phyloP scores from a whole-genome alignment of 257 asterid species.

The Scutellaria galericulata region DNA sequence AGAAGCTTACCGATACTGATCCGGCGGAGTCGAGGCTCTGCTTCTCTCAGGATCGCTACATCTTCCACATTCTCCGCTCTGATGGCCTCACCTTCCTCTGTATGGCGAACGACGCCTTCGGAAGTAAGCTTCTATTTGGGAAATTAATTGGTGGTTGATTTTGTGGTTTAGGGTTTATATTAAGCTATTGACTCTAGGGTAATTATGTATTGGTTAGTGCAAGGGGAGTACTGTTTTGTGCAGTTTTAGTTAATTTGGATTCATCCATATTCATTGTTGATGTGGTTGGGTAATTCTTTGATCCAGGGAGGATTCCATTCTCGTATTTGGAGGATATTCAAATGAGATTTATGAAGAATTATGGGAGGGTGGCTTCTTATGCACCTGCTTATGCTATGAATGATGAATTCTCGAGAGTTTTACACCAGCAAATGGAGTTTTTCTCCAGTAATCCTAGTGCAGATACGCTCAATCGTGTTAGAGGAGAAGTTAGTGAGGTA shows the following conservation, averaged over 20 bases:
- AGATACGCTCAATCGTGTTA: constrained; percentile 85
- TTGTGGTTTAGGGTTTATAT: constrained; percentile 36
- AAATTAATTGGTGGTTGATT: neutral
- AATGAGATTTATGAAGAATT: constrained; percentile 97
- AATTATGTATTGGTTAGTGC: neutral
- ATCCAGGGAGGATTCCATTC: constrained; percentile 91
- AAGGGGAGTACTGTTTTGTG: neutral
- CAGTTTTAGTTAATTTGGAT: neutral
- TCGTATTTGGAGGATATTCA: constrained; percentile 94
- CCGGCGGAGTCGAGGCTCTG: constrained; percentile 85
- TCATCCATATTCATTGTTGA: neutral
- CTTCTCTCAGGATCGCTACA: constrained; percentile 96
- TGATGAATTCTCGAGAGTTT: constrained; percentile 96
- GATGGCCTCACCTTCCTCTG: constrained; percentile 90
- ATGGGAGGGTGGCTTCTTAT: constrained; percentile 76
- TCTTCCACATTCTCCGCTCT: constrained; percentile 87
- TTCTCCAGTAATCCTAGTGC: constrained; percentile 94
- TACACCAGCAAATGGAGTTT: constrained; percentile 99
- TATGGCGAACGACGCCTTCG: constrained; percentile 98
- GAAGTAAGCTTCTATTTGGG: constrained; percentile 56
- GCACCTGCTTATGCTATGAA: constrained; percentile 99
- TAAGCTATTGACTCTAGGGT: neutral
- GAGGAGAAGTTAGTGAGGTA: constrained; percentile 98
- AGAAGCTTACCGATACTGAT: constrained; percentile 67
- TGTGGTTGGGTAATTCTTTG: constrained; percentile 17